Evolutionary conservation across 441 rosid species (phyloP).

Genomic region (Erysimum pusillum): DNA sequence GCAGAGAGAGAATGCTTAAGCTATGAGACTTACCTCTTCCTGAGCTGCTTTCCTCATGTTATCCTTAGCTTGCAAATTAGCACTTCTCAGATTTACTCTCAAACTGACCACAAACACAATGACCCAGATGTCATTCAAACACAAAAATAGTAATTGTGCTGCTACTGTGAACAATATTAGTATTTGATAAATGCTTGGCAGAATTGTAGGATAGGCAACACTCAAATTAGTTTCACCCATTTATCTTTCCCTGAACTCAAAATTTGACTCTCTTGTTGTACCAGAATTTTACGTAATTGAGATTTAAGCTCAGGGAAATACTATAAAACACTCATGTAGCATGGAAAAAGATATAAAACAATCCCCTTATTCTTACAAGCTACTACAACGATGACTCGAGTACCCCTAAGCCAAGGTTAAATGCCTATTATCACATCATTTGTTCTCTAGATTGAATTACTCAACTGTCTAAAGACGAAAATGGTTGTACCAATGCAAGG

Average conservation of each 20-base stretch:
- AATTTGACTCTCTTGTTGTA: background rate
- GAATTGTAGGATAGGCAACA: conserved; percentile 8
- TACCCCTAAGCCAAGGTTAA: background rate
- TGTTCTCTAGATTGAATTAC: background rate
- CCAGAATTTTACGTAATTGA: background rate
- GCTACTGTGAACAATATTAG: conserved; percentile 13
- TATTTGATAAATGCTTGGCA: conserved; percentile 14
- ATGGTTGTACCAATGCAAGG: background rate
- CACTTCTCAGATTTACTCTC: conserved; percentile 76
- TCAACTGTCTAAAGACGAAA: background rate
- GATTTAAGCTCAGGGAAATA: background rate
- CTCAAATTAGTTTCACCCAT: conserved; percentile 18
- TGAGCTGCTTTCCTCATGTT: conserved; percentile 89
- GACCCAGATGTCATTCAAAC: background rate
- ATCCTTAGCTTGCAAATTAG: conserved; percentile 90
- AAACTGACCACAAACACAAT: conserved; percentile 55
- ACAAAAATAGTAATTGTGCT: background rate
- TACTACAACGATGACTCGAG: background rate
- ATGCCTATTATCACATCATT: conserved; percentile 1
- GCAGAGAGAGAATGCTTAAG: conserved; percentile 21
- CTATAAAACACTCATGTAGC: background rate
- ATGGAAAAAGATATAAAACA: background rate
- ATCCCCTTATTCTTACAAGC: background rate
- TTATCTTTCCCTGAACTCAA: background rate
- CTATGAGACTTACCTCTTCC: conserved; percentile 65